Evolutionary conservation across 495 filamentous ascomycete genomes (phyloP).

Genomic region (Terfezia boudieri): DNA sequence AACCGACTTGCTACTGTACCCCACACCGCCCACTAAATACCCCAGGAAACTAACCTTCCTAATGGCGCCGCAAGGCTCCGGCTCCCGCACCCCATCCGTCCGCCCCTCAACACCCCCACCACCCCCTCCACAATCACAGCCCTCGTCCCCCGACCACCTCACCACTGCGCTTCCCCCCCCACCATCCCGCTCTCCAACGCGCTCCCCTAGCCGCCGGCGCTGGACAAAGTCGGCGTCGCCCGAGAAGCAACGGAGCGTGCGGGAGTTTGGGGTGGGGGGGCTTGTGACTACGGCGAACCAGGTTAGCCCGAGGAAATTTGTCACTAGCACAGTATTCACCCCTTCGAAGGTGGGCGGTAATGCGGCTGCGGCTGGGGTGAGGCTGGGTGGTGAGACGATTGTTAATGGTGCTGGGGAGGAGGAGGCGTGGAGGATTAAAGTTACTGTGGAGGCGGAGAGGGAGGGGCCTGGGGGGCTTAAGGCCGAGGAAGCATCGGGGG

Average conservation of each 20-base stretch:
- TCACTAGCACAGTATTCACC: background rate
- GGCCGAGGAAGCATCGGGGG: background rate
- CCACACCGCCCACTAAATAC: too few relatives aligned
- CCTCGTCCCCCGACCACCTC: too few relatives aligned
- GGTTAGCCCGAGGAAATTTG: background rate
- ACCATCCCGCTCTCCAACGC: too few relatives aligned
- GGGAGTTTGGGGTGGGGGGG: background rate
- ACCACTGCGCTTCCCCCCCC: too few relatives aligned
- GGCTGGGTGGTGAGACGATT: background rate
- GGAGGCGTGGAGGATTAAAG: background rate
- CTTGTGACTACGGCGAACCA: background rate
- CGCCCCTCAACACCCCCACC: too few relatives aligned
- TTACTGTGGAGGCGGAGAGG: background rate
- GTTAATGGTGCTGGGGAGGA: background rate
- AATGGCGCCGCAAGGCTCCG: too few relatives aligned
- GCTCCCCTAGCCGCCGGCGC: too few relatives aligned
- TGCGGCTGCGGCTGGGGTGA: background rate
- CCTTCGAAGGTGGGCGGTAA: background rate
- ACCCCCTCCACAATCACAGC: too few relatives aligned
- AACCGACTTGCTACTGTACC: too few relatives aligned
- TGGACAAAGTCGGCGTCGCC: background rate
- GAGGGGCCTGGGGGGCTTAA: background rate
- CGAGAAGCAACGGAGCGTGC: background rate
- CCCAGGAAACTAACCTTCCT: too few relatives aligned
- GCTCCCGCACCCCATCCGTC: too few relatives aligned